A percentile compares a stretch with the other conserved stretches of the same genome.
Conservation (phyloP, 192 early-diverging fungal genomes). For the Coemansia aciculifera region DNA sequence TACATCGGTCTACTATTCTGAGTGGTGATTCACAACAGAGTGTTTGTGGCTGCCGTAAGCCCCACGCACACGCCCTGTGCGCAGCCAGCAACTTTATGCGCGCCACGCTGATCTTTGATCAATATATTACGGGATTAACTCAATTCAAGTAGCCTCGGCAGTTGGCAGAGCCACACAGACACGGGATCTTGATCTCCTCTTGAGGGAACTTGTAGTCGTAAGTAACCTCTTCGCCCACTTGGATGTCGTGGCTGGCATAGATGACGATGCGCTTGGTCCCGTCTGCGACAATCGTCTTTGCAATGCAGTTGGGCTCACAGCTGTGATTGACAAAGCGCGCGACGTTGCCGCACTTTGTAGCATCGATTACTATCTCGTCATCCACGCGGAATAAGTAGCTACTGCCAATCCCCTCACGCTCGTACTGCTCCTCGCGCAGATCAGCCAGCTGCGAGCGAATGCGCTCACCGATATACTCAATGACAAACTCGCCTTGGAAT, state of each 20-base stretch:
- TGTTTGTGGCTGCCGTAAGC: slow-evolving; percentile 5
- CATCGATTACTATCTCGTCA: slow-evolving; percentile 94
- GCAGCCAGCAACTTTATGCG: slow-evolving; percentile 3
- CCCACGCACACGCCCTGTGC: slow-evolving; percentile 5
- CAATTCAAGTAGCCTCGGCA: slow-evolving; percentile 82
- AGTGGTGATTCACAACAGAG: neutral
- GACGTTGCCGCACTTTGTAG: slow-evolving; percentile 95
- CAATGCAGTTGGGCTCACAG: slow-evolving; percentile 98
- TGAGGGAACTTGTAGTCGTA: slow-evolving; percentile 92
- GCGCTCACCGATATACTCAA: slow-evolving; percentile 97
- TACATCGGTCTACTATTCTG: neutral
- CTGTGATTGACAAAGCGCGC: slow-evolving; percentile 99
- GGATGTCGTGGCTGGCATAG: slow-evolving; percentile 93
- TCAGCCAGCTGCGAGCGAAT: slow-evolving; percentile 95
- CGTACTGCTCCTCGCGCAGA: slow-evolving; percentile 90
- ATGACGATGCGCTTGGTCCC: slow-evolving; percentile 96
- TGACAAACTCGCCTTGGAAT: slow-evolving; percentile 91
- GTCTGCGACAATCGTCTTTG: slow-evolving; percentile 90
- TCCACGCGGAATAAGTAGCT: slow-evolving; percentile 97
- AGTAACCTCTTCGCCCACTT: slow-evolving; percentile 95
- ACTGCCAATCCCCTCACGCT: slow-evolving; percentile 88
- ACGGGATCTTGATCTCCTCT: slow-evolving; percentile 87
- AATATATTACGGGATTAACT: neutral
- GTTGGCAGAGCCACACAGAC: slow-evolving; percentile 83
- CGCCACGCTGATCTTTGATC: slow-evolving; percentile 1